Percentiles rank a stretch among this genome's conserved stretches.
Evolutionary conservation across 345 rosid genomes (phyloP).

Genomic region (Kernera saxatilis): DNA sequence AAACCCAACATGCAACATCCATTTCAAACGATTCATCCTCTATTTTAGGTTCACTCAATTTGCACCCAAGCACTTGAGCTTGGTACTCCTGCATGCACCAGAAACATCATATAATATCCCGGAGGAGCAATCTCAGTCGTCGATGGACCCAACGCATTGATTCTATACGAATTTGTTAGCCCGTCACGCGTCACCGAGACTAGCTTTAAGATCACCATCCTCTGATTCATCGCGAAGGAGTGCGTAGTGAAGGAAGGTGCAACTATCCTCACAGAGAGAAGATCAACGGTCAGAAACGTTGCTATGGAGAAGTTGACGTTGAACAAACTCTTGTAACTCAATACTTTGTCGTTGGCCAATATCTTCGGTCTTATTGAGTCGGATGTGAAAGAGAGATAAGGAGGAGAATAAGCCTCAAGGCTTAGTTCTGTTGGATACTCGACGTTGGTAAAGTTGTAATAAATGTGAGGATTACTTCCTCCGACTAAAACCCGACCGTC

Average conservation of each 20-base stretch:
- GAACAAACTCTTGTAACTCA: conserved; percentile 33
- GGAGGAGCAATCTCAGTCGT: conserved; percentile 48
- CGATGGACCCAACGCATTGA: conserved; percentile 13
- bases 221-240: conserved; percentile 74
- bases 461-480: conserved; percentile 70
- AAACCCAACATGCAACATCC: conserved; percentile 10
- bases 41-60: conserved; percentile 28
- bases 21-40: background rate
- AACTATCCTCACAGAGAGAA: conserved; percentile 45
- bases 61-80: conserved; percentile 72
- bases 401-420: conserved; percentile 67
- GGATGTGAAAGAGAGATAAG: conserved; percentile 43
- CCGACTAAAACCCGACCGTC: conserved; percentile 75
- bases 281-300: conserved; percentile 21
- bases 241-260: conserved; percentile 78
- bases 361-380: conserved; percentile 40
- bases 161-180: background rate
- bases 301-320: conserved; percentile 31
- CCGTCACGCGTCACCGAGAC: conserved; percentile 4
- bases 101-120: conserved; percentile 66
- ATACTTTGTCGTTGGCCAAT: conserved; percentile 5
- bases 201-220: conserved; percentile 59
- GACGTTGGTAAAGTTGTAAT: conserved; percentile 57
- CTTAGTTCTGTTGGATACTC: conserved; percentile 73
- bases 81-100: conserved; percentile 64